Conservation (phyloP, 495 filamentous ascomycete genomes). For the Daldinia loculata region DNA sequence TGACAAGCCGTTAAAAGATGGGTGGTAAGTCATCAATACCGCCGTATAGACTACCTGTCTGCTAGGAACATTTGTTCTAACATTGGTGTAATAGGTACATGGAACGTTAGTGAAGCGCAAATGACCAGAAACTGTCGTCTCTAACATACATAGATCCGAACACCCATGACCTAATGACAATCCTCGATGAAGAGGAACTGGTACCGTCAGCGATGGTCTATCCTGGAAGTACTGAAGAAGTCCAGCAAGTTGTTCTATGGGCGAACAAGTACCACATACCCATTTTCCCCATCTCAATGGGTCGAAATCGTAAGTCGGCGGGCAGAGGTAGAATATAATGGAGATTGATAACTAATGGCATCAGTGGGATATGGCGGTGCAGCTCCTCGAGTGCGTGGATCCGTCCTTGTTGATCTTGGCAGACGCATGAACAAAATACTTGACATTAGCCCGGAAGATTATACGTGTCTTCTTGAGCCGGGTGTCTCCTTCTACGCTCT, state of each 20-base stretch:
- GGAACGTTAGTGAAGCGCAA: slow-evolving; percentile 49
- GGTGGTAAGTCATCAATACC: slow-evolving; percentile 48
- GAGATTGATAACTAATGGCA: slow-evolving; percentile 10
- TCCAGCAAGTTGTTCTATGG: slow-evolving; percentile 55
- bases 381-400: slow-evolving; percentile 60
- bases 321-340: background rate
- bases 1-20: slow-evolving; percentile 57
- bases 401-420: slow-evolving; percentile 62
- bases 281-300: slow-evolving; percentile 63
- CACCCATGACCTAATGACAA: slow-evolving; percentile 63
- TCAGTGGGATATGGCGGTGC: slow-evolving; percentile 63
- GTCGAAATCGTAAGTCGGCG: slow-evolving; percentile 52
- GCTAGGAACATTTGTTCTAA: background rate
- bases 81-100: slow-evolving; percentile 50
- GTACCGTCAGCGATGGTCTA: slow-evolving; percentile 61
- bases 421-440: slow-evolving; percentile 62
- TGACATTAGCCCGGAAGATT: slow-evolving; percentile 59
- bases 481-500: slow-evolving; percentile 61
- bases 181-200: slow-evolving; percentile 61
- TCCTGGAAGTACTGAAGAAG: slow-evolving; percentile 56
- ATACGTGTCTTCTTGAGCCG: slow-evolving; percentile 61
- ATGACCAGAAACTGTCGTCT: background rate
- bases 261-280: slow-evolving; percentile 60
- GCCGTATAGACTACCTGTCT: background rate
- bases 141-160: slow-evolving; percentile 49